Percentiles rank a stretch among this genome's conserved stretches.
These are phyloP conservation scores for Phaeophleospora eucalypticola DNA, from an alignment of 2,329 filamentous ascomycete species.

Conservation along the genomic window DNA sequence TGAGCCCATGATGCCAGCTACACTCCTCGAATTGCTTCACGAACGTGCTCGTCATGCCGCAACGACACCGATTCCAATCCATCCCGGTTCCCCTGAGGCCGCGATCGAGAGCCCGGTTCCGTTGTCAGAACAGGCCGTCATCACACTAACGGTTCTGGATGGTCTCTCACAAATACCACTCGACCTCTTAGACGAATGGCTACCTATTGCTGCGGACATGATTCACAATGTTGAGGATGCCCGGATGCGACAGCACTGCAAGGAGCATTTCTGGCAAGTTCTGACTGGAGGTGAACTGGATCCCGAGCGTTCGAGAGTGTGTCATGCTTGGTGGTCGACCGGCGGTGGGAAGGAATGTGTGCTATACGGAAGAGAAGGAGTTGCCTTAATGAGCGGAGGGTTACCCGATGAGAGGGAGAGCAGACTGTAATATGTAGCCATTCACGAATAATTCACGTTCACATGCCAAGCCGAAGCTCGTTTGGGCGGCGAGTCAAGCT, in stretches of 20 bases:
- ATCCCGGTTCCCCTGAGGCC: slow-evolving; percentile 36
- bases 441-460: no score
- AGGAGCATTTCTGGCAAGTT: slow-evolving; percentile 73
- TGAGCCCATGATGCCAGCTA: slow-evolving; percentile 74
- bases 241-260: slow-evolving; percentile 59
- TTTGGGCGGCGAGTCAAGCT: no score
- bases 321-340: slow-evolving; percentile 82
- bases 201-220: slow-evolving; percentile 65
- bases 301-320: slow-evolving; percentile 72
- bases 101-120: slow-evolving; percentile 24
- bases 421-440: slow-evolving; percentile 12
- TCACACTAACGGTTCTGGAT: slow-evolving; percentile 74
- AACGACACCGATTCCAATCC: slow-evolving; percentile 38
- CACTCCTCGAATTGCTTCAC: slow-evolving; percentile 71
- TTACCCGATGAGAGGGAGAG: slow-evolving; percentile 10
- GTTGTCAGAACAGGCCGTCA: slow-evolving; percentile 73
- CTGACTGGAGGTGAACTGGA: slow-evolving; percentile 80
- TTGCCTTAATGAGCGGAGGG: slow-evolving; percentile 52
- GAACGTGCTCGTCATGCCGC: slow-evolving; percentile 58
- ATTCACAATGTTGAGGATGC: slow-evolving; percentile 61
- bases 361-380: slow-evolving; percentile 43
- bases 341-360: slow-evolving; percentile 56
- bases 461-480: no score
- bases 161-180: slow-evolving; percentile 70
- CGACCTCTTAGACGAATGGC: slow-evolving; percentile 71